Evolutionary conservation across 108 stramenopile genomes (phyloP).

Genomic region (Cyclotella cryptica): DNA sequence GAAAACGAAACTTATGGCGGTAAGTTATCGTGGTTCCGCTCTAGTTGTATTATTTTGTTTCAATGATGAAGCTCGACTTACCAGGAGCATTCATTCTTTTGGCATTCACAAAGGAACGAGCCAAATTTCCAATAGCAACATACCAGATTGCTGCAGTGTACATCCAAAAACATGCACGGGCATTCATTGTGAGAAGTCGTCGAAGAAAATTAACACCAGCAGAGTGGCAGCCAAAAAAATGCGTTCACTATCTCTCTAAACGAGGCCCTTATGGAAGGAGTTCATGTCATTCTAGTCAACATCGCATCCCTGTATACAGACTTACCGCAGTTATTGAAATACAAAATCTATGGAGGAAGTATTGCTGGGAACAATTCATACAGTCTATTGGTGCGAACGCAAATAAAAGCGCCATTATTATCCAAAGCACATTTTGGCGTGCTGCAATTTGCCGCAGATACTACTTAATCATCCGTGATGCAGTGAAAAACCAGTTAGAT

Average conservation of each 20-base stretch:
- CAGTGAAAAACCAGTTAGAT: background rate
- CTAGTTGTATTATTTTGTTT: background rate
- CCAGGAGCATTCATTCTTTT: background rate
- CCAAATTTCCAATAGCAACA: slow-evolving; percentile 21
- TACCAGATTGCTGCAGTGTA: slow-evolving; percentile 19
- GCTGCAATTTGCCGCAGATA: slow-evolving; percentile 17
- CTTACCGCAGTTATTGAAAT: slow-evolving; percentile 13
- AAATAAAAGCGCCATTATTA: slow-evolving; percentile 3
- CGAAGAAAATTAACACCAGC: slow-evolving; percentile 5
- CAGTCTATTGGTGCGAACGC: background rate
- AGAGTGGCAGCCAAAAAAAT: slow-evolving; percentile 13
- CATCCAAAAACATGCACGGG: slow-evolving; percentile 31
- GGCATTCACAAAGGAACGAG: background rate
- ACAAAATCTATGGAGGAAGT: slow-evolving; percentile 25
- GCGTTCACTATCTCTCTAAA: slow-evolving; percentile 40
- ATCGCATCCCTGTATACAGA: background rate
- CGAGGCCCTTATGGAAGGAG: slow-evolving; percentile 34
- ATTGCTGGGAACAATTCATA: slow-evolving; percentile 26
- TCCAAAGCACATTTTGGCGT: slow-evolving; percentile 33
- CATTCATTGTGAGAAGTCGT: slow-evolving; percentile 13
- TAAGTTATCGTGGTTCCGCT: background rate
- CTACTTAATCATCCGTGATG: slow-evolving; percentile 7
- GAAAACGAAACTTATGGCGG: slow-evolving; percentile 13
- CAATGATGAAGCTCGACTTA: background rate
- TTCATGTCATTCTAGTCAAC: background rate